Evolutionary conservation across 345 rosid genomes (phyloP).

Genomic region (Acer yangbiense): DNA sequence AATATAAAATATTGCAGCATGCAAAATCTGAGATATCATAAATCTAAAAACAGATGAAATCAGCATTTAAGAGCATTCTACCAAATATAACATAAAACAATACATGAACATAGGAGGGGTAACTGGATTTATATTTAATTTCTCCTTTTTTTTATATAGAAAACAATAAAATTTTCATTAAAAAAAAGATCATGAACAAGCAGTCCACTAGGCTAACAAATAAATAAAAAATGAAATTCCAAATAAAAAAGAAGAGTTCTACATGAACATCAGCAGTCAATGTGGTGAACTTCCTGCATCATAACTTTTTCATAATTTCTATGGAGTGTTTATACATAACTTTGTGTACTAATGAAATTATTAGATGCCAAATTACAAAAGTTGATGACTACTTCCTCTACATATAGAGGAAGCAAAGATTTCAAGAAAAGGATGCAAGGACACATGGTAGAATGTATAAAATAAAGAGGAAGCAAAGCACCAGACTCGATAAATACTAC

Average conservation of each 20-base stretch:
- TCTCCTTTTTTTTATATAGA: too few relatives aligned
- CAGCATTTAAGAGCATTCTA: not conserved
- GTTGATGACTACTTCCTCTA: not conserved
- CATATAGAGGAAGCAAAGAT: not conserved
- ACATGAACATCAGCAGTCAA: not conserved
- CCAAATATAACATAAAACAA: not conserved
- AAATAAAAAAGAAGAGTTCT: too few relatives aligned
- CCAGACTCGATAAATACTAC: not conserved
- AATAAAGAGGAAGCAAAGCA: not conserved
- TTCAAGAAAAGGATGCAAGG: not conserved
- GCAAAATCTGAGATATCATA: constrained; percentile 8
- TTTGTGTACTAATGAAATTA: not conserved
- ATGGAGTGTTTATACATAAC: not conserved
- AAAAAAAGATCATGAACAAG: not conserved
- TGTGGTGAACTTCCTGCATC: not conserved
- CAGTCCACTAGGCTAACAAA: not conserved
- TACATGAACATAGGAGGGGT: not conserved
- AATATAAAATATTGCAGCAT: not conserved
- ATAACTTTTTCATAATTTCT: not conserved
- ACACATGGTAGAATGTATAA: not conserved
- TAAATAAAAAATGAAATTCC: too few relatives aligned
- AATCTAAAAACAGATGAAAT: constrained; percentile 11
- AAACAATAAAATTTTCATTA: too few relatives aligned
- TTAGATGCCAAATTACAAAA: not conserved
- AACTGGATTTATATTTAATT: not conserved